phyloP scores from a whole-genome alignment of 352 stramenopile species.

The Aphanomyces invadans region DNA sequence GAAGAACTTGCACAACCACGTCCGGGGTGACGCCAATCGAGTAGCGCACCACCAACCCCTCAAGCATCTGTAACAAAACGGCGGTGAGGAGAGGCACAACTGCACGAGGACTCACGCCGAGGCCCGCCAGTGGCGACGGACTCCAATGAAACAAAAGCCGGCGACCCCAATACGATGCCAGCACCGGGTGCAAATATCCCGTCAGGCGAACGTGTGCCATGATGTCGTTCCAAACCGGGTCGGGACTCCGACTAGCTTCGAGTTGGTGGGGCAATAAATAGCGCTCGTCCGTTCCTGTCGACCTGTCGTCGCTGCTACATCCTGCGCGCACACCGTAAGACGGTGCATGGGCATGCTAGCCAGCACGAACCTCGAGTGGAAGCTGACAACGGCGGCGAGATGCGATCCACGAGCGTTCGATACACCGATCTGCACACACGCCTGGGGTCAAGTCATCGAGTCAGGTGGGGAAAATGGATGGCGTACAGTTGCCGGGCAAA shows the following conservation, averaged over 20 bases:
- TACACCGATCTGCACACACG: background rate
- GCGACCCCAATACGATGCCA: background rate
- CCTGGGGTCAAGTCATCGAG: no score
- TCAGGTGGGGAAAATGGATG: no score
- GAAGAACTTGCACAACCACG: background rate
- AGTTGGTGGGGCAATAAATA: background rate
- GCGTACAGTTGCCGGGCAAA: no score
- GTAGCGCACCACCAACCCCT: background rate
- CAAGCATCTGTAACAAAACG: background rate
- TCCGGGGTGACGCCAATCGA: background rate
- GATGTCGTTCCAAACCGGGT: constrained; percentile 20
- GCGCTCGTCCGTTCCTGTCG: background rate
- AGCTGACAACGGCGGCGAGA: background rate
- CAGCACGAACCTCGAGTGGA: background rate
- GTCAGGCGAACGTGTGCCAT: constrained; percentile 4
- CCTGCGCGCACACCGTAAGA: no score
- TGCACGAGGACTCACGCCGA: background rate
- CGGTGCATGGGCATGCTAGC: background rate
- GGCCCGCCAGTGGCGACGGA: background rate
- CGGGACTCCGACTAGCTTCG: constrained; percentile 8
- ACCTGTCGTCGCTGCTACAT: no score
- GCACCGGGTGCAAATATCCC: constrained; percentile 11
- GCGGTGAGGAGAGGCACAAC: background rate
- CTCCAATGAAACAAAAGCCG: background rate
- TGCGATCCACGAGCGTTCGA: background rate